Conservation (phyloP, 2,329 filamentous ascomycete genomes). For the Sporothrix dimorphospora region DNA sequence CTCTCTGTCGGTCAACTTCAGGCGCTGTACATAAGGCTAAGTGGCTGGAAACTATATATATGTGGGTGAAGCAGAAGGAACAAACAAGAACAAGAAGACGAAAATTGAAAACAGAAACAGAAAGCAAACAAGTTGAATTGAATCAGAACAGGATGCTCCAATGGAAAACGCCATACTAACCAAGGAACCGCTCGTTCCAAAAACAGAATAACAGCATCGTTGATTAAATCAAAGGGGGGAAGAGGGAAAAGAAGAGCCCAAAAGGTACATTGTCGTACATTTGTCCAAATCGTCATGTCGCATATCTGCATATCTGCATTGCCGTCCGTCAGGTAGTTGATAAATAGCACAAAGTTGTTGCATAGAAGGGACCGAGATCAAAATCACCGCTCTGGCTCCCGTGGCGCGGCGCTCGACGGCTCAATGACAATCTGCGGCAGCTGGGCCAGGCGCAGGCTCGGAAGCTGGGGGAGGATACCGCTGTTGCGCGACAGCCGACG, state of each 20-base stretch:
- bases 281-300: slow-evolving; percentile 16
- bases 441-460: slow-evolving; percentile 53
- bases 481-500: slow-evolving; percentile 42
- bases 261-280: neutral
- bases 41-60: neutral
- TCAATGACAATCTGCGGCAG: slow-evolving; percentile 64
- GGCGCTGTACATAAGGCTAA: neutral
- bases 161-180: slow-evolving; percentile 19
- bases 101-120: neutral
- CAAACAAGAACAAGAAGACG: neutral
- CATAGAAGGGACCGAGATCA: neutral
- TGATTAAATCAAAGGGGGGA: neutral
- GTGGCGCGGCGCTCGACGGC: slow-evolving; percentile 49
- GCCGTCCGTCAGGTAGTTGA: neutral
- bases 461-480: slow-evolving; percentile 51
- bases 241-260: too few species aligned
- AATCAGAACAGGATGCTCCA: neutral
- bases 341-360: neutral
- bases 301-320: slow-evolving; percentile 2
- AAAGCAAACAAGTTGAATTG: neutral
- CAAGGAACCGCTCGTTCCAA: slow-evolving; percentile 15
- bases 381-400: slow-evolving; percentile 26
- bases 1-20: neutral
- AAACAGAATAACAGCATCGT: slow-evolving; percentile 1
- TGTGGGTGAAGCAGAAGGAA: too few species aligned